These are phyloP conservation scores for Xylaria arbuscula DNA, from an alignment of 2,329 filamentous ascomycete species.

Conservation along the genomic window DNA sequence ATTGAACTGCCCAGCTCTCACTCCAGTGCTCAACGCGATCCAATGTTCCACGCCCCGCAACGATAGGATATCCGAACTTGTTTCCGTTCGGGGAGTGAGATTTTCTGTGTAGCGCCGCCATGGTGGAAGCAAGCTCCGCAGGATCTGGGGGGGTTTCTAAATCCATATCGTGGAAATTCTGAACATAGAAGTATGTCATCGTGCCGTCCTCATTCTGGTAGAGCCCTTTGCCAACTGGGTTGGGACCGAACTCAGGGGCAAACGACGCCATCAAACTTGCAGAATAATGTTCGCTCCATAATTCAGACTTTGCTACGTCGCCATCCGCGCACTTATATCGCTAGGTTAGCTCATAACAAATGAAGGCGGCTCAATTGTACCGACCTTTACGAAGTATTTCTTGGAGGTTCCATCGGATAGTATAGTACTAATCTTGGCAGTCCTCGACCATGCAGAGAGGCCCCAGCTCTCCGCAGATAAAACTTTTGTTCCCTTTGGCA, in stretches of 20 bases:
- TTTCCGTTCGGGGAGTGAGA: neutral
- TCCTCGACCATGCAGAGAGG: neutral
- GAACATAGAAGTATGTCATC: neutral
- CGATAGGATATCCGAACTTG: neutral
- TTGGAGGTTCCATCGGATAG: neutral
- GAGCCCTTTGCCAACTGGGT: neutral
- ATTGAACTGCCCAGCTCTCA: neutral
- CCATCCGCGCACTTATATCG: neutral
- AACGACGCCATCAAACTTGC: neutral
- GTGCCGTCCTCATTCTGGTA: neutral
- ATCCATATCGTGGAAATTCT: neutral
- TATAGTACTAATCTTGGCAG: neutral
- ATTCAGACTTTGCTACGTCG: neutral
- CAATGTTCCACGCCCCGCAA: neutral
- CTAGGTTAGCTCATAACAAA: neutral
- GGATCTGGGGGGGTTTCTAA: neutral
- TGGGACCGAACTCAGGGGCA: neutral
- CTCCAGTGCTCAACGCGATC: neutral
- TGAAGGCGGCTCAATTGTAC: neutral
- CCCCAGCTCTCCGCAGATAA: neutral
- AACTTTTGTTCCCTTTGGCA: neutral
- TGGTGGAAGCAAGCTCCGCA: neutral
- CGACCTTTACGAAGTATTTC: neutral
- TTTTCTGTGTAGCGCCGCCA: neutral
- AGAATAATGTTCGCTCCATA: neutral